Base-by-base conservation (phyloP, 192 early-diverging fungal species). In the Entophlyctis luteolus region DNA sequence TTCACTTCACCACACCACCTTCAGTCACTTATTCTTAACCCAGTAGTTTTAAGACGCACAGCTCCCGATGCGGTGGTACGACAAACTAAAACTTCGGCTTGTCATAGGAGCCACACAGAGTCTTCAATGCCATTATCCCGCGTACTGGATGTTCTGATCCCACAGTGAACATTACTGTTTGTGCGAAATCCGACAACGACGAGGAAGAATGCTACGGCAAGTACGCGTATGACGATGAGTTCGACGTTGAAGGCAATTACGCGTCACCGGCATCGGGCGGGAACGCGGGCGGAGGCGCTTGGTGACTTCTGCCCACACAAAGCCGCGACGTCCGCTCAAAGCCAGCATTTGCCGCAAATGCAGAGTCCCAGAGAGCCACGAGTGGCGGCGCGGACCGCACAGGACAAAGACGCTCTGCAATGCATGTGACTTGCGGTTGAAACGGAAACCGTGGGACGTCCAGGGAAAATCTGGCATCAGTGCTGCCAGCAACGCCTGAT, bases 361-460 rank as follows among this genome's bases (percentile, higher is more conserved):
- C 34, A 56, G 67, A 2, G 33, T 37, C 16, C 56, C 47, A 23
- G 28, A 34, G 29, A 60, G 57, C 27, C 55, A 35, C 23, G 67
- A 69, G 29, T 69, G 67, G 67, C 1, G 67, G n/a, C 56, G 59
- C 25, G 67, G 67, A 18, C 67, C 67, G n/a, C 56, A 69, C 18
- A 56, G 67, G 2, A 4, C 37, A 1, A 69, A 69, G 42, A 69
- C 67, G n/a, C 36, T 69, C 12, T 69, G 67, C 56, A 69, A 69
- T 38, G 67, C 67, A 12, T 72, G 71, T 46, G 50, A 39, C n/a
- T 27, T 66, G 12, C 63, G 63, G 34, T 66, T 34, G 18, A 66
- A 66, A 28, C 63, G 63, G n/a, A 66, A 66, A 31, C 63, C 63
- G 29, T 66, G 55, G 69, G 69, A 70, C n/a, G n/a, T n/a, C n/a